A percentile compares a stretch with the other conserved stretches of the same genome.
Conservation (phyloP, 352 stramenopile genomes). For the Plasmopara muralis region DNA sequence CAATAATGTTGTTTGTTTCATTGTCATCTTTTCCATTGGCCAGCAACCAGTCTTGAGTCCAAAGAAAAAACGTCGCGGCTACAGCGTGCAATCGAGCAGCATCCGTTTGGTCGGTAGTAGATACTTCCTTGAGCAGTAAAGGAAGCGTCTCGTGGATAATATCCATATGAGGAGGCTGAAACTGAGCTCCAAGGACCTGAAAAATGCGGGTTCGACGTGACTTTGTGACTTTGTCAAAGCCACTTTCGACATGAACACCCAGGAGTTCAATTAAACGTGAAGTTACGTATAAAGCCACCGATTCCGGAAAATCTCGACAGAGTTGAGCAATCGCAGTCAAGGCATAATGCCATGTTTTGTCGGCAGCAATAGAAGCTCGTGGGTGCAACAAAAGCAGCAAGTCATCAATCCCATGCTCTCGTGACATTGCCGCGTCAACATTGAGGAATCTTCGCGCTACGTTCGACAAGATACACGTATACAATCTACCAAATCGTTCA, state of each 20-base stretch:
- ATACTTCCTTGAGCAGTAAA: constrained; percentile 23
- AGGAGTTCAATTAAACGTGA: constrained; percentile 24
- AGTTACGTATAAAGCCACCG: constrained; percentile 9
- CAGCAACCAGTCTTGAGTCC: constrained; percentile 15
- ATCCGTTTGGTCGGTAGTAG: constrained; percentile 5
- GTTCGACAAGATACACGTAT: constrained; percentile 22
- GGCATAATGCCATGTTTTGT: constrained; percentile 17
- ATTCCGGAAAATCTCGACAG: constrained; percentile 15
- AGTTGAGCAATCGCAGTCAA: constrained; percentile 18
- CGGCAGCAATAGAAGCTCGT: constrained; percentile 12
- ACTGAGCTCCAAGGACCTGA: constrained; percentile 15
- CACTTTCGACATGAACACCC: constrained; percentile 8
- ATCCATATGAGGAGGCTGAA: constrained; percentile 9
- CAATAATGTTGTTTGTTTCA: constrained; percentile 3
- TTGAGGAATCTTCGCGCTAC: constrained; percentile 15
- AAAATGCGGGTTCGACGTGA: constrained; percentile 17
- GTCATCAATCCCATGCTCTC: constrained; percentile 13
- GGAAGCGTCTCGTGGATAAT: constrained; percentile 16
- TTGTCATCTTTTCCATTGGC: neutral
- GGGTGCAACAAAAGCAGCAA: constrained; percentile 29
- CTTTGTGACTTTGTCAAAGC: constrained; percentile 7
- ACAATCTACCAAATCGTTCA: constrained; percentile 20
- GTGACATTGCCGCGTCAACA: neutral
- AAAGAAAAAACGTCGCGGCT: constrained; percentile 28
- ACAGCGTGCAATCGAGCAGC: constrained; percentile 22